These are phyloP conservation scores for Raddia distichophylla DNA, from an alignment of 176 grass and related monocot genomes.

Conservation along the genomic window DNA sequence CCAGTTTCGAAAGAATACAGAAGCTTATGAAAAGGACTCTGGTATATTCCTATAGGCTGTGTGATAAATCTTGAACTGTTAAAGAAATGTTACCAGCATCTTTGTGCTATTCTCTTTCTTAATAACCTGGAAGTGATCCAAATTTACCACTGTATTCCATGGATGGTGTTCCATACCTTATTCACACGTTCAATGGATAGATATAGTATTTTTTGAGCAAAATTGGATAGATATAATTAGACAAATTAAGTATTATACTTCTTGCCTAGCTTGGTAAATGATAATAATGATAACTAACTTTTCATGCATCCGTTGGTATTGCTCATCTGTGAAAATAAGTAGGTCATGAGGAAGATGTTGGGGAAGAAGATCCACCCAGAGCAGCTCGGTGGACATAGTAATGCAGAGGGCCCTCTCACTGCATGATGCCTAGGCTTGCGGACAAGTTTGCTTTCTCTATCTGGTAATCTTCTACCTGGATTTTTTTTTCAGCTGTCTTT, in stretches of 20 bases:
- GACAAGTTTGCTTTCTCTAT: conserved; percentile 42
- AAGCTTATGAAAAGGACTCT: conserved; percentile 20
- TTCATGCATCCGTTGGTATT: conserved; percentile 17
- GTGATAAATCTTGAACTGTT: not conserved
- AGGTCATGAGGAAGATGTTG: conserved; percentile 91
- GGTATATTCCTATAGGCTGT: conserved; percentile 17
- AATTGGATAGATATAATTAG: not conserved
- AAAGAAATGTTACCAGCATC: not conserved
- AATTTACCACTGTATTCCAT: conserved; percentile 24
- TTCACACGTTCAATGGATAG: conserved; percentile 1
- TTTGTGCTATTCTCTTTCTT: not conserved
- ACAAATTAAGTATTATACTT: conserved; percentile 14
- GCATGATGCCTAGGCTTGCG: conserved; percentile 35
- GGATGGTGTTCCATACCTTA: not conserved
- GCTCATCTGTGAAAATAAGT: conserved; percentile 58
- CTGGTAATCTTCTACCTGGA: conserved; percentile 47
- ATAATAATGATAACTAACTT: conserved; percentile 25
- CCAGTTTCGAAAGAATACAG: conserved; percentile 20
- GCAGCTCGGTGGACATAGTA: conserved; percentile 50
- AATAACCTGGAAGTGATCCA: conserved; percentile 17
- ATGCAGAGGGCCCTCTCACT: conserved; percentile 52
- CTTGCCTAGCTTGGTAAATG: conserved; percentile 24
- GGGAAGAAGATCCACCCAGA: conserved; percentile 97
- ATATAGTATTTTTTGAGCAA: not conserved
- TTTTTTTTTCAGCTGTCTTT: conserved; percentile 14